These are phyloP conservation scores for Botryococcus braunii DNA, from an alignment of 163 green algal species.

Conservation along the genomic window DNA sequence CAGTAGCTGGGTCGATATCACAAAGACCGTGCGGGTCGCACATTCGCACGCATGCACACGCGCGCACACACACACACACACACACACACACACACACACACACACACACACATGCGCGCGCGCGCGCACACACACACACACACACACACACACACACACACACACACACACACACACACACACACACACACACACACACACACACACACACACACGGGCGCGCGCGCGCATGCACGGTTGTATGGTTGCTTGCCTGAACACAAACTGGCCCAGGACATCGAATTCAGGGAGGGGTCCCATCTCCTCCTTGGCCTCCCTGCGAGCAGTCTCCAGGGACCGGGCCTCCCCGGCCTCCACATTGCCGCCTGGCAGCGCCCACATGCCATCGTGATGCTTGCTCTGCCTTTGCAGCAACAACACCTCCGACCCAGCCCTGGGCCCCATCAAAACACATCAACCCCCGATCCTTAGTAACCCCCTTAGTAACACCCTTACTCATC, in stretches of 20 bases:
- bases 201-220: neutral
- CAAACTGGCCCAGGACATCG: conserved; percentile 25
- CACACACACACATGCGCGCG: too few relatives aligned
- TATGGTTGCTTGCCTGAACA: conserved; percentile 34
- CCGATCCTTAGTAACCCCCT: too few relatives aligned
- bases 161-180: neutral
- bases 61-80: too few relatives aligned
- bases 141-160: too few relatives aligned
- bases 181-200: neutral
- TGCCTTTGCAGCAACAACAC: conserved; percentile 38
- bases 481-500: too few relatives aligned
- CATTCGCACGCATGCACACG: too few relatives aligned
- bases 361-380: conserved; percentile 55
- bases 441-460: too few relatives aligned
- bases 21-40: too few relatives aligned
- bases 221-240: neutral
- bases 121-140: too few relatives aligned
- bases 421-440: conserved; percentile 16
- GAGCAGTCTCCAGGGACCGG: conserved; percentile 46
- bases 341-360: conserved; percentile 38
- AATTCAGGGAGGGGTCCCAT: conserved; percentile 34
- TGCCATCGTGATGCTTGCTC: conserved; percentile 47
- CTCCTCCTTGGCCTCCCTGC: conserved; percentile 59
- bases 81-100: too few relatives aligned
- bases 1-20: too few relatives aligned